Base-by-base conservation (phyloP, 225 moss, liverwort and hornwort genomes). In the Bryoerythrophyllum caledonicum region DNA sequence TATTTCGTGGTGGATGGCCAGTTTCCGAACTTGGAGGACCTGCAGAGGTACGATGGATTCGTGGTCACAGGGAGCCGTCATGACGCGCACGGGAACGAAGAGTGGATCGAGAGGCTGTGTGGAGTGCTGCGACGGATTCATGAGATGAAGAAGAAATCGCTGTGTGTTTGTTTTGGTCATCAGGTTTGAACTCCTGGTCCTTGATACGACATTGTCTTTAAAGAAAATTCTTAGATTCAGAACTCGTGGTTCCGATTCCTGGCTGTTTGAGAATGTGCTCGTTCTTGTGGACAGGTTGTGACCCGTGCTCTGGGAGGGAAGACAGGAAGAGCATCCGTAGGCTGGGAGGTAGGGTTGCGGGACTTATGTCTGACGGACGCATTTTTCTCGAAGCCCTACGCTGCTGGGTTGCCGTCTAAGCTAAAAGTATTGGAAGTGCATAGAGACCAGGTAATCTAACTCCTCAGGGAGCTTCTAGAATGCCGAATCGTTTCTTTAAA, bases 271-370 rank as follows among this genome's bases (percentile, higher is more conserved):
- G 27, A 61, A 32, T n/a, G 17, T 21, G 27, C 58, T 56, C 74
- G 20, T 60, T 70, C 20, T 68, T 26, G 40, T 67, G 62, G 51
- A 17, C 83, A 93, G 91, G 89, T 94, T 9, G 66, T 91, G 69
- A 91, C 91, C 75, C 89, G 94, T 65, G 94, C 97, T 8, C 79
- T 99, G 13, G 97, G 97, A 91, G 97, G 97, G 28, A 93, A 82
- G 82, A 99, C 94, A 19, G 97, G 90, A 71, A 84, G 84, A 83
- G 81, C 91, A 13, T 74, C 87, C 19, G 89, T 76, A 49, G 97
- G 97, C 35, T 99, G 94, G 94, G 97, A 99, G 77, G 74, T 99
- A 73, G 97, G 97, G 46, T 62, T 99, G 85, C 76, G 90, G 54
- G 72, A 86, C 43, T 67, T 99, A 49, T 82, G 74, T 63, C 82